Percentiles rank a stretch among this genome's conserved stretches.
Evolutionary conservation across 2,329 filamentous ascomycete genomes (phyloP).

Genomic region (Orbilia blumenaviensis): DNA sequence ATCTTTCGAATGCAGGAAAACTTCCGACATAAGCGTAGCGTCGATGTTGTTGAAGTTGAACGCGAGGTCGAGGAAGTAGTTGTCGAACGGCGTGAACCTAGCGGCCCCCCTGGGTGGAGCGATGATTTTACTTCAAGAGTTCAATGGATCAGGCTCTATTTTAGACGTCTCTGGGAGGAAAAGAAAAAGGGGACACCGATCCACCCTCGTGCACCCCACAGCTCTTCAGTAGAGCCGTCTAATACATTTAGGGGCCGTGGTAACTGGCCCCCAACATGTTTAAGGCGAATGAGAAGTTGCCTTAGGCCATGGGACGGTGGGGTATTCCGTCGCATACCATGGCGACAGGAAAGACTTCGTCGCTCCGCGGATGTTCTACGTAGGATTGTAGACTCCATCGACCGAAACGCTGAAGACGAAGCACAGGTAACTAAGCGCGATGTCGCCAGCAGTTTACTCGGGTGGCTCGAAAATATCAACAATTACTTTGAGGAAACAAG

Average conservation of each 20-base stretch:
- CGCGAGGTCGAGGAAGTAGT: background rate
- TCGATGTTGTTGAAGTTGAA: background rate
- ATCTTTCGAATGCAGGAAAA: conserved; percentile 13
- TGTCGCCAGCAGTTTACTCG: background rate
- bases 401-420: background rate
- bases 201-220: no score
- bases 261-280: no score
- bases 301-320: no score
- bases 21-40: background rate
- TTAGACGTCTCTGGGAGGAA: background rate
- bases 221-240: no score
- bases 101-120: background rate
- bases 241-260: no score
- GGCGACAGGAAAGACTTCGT: background rate
- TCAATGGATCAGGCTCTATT: background rate
- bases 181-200: no score
- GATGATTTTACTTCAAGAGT: background rate
- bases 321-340: no score
- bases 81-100: background rate
- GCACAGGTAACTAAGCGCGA: background rate
- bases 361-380: background rate
- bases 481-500: background rate
- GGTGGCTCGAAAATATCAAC: background rate
- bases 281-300: no score
- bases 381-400: conserved; percentile 11